Evolutionary conservation across 768 basidiomycete genomes (phyloP).

Genomic region (Mycena crocata): DNA sequence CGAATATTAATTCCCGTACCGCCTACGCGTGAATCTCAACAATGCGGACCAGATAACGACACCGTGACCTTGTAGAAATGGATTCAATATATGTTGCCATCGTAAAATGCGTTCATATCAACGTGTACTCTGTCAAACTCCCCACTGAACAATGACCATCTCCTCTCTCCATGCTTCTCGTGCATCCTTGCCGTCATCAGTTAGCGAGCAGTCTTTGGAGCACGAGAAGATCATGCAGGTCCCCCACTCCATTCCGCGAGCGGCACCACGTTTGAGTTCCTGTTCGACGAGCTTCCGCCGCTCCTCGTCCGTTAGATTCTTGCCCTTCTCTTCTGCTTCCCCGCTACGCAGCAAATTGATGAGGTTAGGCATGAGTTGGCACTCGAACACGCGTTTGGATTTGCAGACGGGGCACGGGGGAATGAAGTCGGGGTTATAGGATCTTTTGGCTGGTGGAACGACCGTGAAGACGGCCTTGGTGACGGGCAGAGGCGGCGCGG

Average conservation of each 20-base stretch:
- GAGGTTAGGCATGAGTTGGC: conserved; percentile 94
- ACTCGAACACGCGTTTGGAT: conserved; percentile 83
- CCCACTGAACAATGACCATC: conserved; percentile 81
- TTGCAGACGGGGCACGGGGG: conserved; percentile 77
- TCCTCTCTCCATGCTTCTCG: conserved; percentile 80
- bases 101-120: too few relatives aligned
- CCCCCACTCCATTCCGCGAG: conserved; percentile 93
- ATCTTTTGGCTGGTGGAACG: conserved; percentile 57
- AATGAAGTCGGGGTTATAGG: conserved; percentile 66
- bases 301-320: conserved; percentile 72
- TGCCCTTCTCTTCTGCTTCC: conserved; percentile 35
- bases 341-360: conserved; percentile 75
- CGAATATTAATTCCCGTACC: background rate
- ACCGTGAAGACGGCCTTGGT: conserved; percentile 73
- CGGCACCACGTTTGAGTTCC: conserved; percentile 61
- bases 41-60: too few relatives aligned
- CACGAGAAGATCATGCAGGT: conserved; percentile 93
- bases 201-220: conserved; percentile 77
- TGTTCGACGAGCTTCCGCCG: conserved; percentile 70
- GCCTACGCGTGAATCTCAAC: too few relatives aligned
- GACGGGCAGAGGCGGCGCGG: conserved; percentile 59
- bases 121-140: conserved; percentile 51
- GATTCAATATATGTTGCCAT: too few relatives aligned
- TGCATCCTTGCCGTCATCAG: conserved; percentile 53
- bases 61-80: too few relatives aligned